phyloP scores from a whole-genome alignment of 1,284 basidiomycete genomes.

The Cryptococcus amylolentus region DNA sequence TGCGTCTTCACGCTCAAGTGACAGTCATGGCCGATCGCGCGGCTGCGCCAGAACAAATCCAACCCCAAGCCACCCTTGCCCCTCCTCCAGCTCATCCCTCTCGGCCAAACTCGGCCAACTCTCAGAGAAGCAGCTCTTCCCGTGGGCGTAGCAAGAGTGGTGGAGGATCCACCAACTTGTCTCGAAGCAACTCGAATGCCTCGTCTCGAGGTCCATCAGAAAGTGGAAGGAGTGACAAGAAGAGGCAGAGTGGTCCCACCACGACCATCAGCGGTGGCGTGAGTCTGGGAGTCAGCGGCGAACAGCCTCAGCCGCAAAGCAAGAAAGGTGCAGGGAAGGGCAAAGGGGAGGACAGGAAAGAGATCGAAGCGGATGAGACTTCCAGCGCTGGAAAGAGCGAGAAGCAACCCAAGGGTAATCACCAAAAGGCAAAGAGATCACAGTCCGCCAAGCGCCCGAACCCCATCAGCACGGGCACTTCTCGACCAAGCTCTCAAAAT shows the following conservation, averaged over 20 bases:
- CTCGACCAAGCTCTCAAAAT: slow-evolving; percentile 12
- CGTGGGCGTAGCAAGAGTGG: slow-evolving; percentile 19
- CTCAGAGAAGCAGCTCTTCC: slow-evolving; percentile 23
- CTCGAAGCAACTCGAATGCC: slow-evolving; percentile 35
- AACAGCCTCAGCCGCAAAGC: slow-evolving; percentile 10
- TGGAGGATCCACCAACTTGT: slow-evolving; percentile 19
- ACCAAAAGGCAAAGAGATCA: slow-evolving; percentile 10
- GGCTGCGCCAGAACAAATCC: slow-evolving; percentile 9
- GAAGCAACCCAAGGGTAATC: slow-evolving; percentile 3
- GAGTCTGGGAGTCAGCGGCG: slow-evolving; percentile 26
- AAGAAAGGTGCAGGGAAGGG: slow-evolving; percentile 17
- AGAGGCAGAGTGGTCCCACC: slow-evolving; percentile 32
- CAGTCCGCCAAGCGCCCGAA: slow-evolving; percentile 11
- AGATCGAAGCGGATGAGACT: slow-evolving; percentile 1
- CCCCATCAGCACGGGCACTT: slow-evolving; percentile 18
- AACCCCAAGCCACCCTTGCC: slow-evolving; percentile 12
- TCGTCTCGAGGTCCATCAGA: slow-evolving; percentile 11
- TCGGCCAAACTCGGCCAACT: slow-evolving; percentile 26
- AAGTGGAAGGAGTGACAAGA: slow-evolving; percentile 14
- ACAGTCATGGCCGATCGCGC: slow-evolving; percentile 16
- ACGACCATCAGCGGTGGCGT: slow-evolving; percentile 42
- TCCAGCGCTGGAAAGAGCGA: slow-evolving; percentile 3
- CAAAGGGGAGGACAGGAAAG: slow-evolving; percentile 10
- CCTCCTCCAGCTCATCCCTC: slow-evolving; percentile 18
- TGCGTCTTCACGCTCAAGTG: slow-evolving; percentile 1